A percentile compares a stretch with the other conserved stretches of the same genome.
These are phyloP conservation scores for Xylariomycetidae sp. DNA, from an alignment of 2,329 filamentous ascomycete genomes.

Conservation along the genomic window DNA sequence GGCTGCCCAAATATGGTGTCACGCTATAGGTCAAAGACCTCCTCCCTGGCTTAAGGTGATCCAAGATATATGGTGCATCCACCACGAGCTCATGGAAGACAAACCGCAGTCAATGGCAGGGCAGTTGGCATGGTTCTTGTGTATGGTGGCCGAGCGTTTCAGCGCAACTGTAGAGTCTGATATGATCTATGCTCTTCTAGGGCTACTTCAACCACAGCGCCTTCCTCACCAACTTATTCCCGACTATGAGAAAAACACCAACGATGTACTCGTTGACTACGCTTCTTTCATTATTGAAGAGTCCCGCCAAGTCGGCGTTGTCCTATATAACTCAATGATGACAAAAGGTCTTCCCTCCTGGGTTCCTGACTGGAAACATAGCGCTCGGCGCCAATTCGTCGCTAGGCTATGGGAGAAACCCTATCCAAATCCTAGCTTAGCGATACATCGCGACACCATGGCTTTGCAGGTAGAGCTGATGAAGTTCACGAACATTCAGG, in stretches of 20 bases:
- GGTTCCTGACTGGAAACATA: slow-evolving; percentile 9
- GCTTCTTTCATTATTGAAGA: slow-evolving; percentile 6
- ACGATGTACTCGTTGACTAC: slow-evolving; percentile 4
- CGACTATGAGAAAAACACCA: slow-evolving; percentile 5
- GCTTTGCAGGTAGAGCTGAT: slow-evolving; percentile 9
- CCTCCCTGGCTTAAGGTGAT: too few species aligned
- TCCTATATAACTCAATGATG: slow-evolving; percentile 10
- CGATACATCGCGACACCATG: too few species aligned
- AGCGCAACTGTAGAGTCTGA: slow-evolving; percentile 7
- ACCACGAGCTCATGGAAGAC: too few species aligned
- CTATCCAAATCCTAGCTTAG: too few species aligned
- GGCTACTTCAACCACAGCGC: slow-evolving; percentile 1
- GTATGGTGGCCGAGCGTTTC: slow-evolving; percentile 3
- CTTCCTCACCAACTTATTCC: slow-evolving; percentile 1
- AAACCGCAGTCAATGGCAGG: neutral
- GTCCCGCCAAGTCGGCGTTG: slow-evolving; percentile 2
- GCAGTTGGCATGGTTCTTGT: slow-evolving; percentile 6
- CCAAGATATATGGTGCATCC: too few species aligned
- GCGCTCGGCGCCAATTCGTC: neutral
- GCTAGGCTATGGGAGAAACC: too few species aligned
- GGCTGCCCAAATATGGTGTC: too few species aligned
- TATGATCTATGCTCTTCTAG: slow-evolving; percentile 7
- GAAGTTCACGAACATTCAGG: neutral
- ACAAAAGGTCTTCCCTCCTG: slow-evolving; percentile 8
- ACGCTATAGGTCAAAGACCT: too few species aligned